These are phyloP conservation scores for Diospyros lotus DNA, from an alignment of 148 eudicot species.

Conservation along the genomic window DNA sequence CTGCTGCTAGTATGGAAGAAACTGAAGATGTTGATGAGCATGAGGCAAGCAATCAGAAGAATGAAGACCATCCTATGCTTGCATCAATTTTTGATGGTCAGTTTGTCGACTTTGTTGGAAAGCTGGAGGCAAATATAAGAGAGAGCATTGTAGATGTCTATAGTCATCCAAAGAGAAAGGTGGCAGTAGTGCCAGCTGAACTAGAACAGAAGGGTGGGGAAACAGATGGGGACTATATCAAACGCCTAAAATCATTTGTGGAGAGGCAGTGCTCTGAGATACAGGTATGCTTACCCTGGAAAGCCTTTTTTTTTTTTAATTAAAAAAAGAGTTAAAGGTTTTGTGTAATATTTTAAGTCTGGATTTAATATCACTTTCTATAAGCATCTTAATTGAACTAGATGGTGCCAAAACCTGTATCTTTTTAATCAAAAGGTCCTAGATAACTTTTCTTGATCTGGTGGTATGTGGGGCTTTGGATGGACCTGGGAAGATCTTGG, in stretches of 20 bases:
- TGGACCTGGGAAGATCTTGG: background rate
- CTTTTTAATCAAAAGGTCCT: background rate
- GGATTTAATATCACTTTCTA: no score
- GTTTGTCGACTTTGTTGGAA: conserved; percentile 54
- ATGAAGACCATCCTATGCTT: conserved; percentile 75
- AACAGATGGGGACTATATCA: conserved; percentile 65
- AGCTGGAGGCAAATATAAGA: conserved; percentile 68
- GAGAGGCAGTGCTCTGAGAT: conserved; percentile 90
- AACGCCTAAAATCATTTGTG: conserved; percentile 70
- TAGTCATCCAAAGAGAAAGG: conserved; percentile 82
- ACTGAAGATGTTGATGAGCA: conserved; percentile 60
- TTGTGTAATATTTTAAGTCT: background rate
- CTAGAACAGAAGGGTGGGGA: conserved; percentile 73
- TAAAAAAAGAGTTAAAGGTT: background rate
- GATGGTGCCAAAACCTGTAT: background rate
- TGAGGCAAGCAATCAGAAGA: conserved; percentile 36
- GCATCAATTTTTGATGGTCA: conserved; percentile 58
- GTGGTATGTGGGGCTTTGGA: background rate
- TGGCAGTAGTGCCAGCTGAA: conserved; percentile 85
- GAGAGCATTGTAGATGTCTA: conserved; percentile 71
- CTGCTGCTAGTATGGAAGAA: conserved; percentile 76
- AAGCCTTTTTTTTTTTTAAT: background rate
- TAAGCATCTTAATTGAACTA: conserved; percentile 5
- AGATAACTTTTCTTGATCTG: background rate
- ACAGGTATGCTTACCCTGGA: conserved; percentile 44